These are phyloP conservation scores for Heterobasidion parviporum DNA, from an alignment of 1,284 basidiomycete genomes.

Conservation along the genomic window DNA sequence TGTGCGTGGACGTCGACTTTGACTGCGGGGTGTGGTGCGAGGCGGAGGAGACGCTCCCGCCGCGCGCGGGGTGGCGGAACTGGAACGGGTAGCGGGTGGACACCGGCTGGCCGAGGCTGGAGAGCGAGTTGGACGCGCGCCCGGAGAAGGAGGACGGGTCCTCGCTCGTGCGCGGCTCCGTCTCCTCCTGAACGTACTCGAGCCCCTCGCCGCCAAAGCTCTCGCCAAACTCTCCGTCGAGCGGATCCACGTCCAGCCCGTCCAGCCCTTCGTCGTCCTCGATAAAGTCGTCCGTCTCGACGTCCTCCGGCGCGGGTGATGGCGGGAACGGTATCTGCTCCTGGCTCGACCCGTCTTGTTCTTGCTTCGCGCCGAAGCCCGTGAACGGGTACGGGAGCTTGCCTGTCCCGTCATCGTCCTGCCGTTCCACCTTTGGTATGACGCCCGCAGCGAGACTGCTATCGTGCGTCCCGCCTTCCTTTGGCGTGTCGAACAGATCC, in stretches of 20 bases:
- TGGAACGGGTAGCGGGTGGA: conserved; percentile 63
- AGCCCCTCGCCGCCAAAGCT: conserved; percentile 9
- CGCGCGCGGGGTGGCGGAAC: conserved; percentile 44
- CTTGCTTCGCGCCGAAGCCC: conserved; percentile 37
- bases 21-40: conserved; percentile 21
- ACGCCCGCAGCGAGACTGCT: conserved; percentile 10
- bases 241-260: conserved; percentile 14
- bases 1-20: conserved; percentile 30
- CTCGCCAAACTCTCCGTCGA: conserved; percentile 8
- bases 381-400: conserved; percentile 56
- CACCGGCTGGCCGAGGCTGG: conserved; percentile 70
- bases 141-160: conserved; percentile 38
- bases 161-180: conserved; percentile 33
- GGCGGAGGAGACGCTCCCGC: conserved; percentile 34
- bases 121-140: conserved; percentile 68
- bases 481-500: conserved; percentile 55
- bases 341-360: conserved; percentile 33
- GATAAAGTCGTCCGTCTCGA: conserved; percentile 26
- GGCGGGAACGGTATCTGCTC: conserved; percentile 67
- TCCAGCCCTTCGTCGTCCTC: conserved; percentile 23
- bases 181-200: conserved; percentile 19
- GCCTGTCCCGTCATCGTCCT: background rate
- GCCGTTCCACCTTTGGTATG: conserved; percentile 25
- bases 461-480: conserved; percentile 13
- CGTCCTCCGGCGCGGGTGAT: conserved; percentile 34